Conservation (phyloP, 257 asterid genomes). For the Solanum sejunctum region DNA sequence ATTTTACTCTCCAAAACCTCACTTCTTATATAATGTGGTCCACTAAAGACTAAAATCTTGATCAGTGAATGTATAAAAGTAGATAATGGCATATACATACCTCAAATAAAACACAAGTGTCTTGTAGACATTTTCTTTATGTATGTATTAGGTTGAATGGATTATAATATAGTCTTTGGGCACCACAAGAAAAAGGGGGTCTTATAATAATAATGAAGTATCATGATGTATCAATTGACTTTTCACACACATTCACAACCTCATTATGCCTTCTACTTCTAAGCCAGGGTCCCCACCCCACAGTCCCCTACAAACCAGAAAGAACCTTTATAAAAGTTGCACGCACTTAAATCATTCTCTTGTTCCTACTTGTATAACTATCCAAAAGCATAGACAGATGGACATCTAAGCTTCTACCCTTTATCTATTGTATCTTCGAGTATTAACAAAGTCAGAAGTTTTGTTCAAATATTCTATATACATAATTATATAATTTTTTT, state of each 20-base stretch:
- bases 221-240: conserved; percentile 11
- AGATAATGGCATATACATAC: conserved; percentile 1
- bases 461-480: not conserved
- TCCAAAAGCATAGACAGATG: not conserved
- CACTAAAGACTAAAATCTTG: not conserved
- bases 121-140: conserved; percentile 5
- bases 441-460: not conserved
- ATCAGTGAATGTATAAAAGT: conserved; percentile 1
- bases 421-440: not conserved
- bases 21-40: not conserved
- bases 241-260: conserved; percentile 20
- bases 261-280: conserved; percentile 17
- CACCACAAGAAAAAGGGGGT: conserved; percentile 1
- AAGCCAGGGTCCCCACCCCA: not conserved
- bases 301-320: conserved; percentile 10
- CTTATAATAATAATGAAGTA: conserved; percentile 4
- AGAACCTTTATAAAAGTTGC: conserved; percentile 13
- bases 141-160: conserved; percentile 6
- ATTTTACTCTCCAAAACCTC: too few species aligned
- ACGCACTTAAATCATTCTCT: conserved; percentile 6
- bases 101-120: not conserved
- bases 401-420: not conserved
- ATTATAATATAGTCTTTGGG: conserved; percentile 12
- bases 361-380: conserved; percentile 21
- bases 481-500: not conserved